These are phyloP conservation scores for Fusarium fujikuroi DNA, from an alignment of 2,329 filamentous ascomycete species.

Conservation along the genomic window DNA sequence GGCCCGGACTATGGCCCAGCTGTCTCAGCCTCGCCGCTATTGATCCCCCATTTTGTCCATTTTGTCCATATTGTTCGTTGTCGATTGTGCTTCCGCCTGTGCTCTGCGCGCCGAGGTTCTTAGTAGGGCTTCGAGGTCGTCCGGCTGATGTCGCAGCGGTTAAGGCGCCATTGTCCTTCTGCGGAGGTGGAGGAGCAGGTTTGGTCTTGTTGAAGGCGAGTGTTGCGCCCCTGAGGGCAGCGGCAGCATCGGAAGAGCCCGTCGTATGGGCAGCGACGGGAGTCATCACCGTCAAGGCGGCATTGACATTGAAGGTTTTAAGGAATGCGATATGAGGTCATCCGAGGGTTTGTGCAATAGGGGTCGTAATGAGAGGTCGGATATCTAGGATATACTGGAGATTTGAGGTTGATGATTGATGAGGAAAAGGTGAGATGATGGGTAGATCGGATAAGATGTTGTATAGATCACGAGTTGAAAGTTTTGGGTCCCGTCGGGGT, in stretches of 20 bases:
- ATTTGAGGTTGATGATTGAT: not conserved
- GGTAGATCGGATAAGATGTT: constrained; percentile 1
- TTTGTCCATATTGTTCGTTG: constrained; percentile 26
- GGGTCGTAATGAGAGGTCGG: not conserved
- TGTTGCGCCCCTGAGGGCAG: constrained; percentile 64
- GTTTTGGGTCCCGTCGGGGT: not conserved
- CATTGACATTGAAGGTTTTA: constrained; percentile 27
- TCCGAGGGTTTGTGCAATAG: constrained; percentile 10
- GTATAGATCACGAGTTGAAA: constrained; percentile 6
- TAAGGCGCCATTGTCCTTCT: constrained; percentile 54
- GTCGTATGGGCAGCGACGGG: constrained; percentile 46
- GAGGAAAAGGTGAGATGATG: not conserved
- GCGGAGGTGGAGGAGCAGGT: constrained; percentile 39
- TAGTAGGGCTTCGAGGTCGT: constrained; percentile 43
- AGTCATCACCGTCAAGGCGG: constrained; percentile 49
- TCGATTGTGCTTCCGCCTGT: constrained; percentile 51
- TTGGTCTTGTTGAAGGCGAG: constrained; percentile 62
- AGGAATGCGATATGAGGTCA: constrained; percentile 28
- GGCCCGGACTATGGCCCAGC: constrained; percentile 33
- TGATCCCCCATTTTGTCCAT: constrained; percentile 35
- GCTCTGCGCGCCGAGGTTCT: constrained; percentile 50
- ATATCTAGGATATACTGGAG: not conserved
- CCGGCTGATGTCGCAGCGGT: constrained; percentile 57
- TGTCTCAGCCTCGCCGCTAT: constrained; percentile 43
- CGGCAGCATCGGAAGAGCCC: constrained; percentile 52